A percentile compares a stretch with the other conserved stretches of the same genome.
Conservation (phyloP, 305 asterid species). For the Fraxinus sp. region DNA sequence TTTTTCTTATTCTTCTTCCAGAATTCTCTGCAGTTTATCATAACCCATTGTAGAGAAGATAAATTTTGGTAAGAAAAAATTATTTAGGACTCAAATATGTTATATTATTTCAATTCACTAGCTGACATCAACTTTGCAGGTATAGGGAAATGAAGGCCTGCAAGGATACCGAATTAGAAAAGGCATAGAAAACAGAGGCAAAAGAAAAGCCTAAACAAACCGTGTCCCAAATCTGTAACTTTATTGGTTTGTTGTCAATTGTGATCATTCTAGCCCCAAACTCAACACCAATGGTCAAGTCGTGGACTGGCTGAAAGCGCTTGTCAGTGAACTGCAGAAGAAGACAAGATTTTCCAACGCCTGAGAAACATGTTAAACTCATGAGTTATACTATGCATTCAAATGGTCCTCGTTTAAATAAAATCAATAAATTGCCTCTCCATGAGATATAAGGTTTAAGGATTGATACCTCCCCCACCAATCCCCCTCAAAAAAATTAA, state of each 20-base stretch:
- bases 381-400: not conserved
- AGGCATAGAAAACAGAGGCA: not conserved
- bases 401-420: not conserved
- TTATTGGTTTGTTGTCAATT: conserved; percentile 66
- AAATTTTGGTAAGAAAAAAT: not conserved
- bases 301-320: conserved; percentile 79
- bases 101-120: not conserved
- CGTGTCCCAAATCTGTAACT: conserved; percentile 81
- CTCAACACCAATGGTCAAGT: conserved; percentile 75
- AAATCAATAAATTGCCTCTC: not conserved
- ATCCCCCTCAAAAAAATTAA: too few relatives aligned
- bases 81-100: not conserved
- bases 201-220: conserved; percentile 31
- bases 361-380: conserved; percentile 30
- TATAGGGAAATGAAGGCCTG: not conserved
- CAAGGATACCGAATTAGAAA: not conserved
- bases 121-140: not conserved
- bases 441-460: not conserved
- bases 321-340: conserved; percentile 80
- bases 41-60: not conserved
- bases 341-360: conserved; percentile 88
- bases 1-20: too few relatives aligned
- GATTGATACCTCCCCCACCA: too few relatives aligned
- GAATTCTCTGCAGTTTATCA: too few relatives aligned
- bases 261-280: conserved; percentile 77